A percentile compares a stretch with the other conserved stretches of the same genome.
Conservation (phyloP, 192 early-diverging fungal species). For the Podochytrium sp. region DNA sequence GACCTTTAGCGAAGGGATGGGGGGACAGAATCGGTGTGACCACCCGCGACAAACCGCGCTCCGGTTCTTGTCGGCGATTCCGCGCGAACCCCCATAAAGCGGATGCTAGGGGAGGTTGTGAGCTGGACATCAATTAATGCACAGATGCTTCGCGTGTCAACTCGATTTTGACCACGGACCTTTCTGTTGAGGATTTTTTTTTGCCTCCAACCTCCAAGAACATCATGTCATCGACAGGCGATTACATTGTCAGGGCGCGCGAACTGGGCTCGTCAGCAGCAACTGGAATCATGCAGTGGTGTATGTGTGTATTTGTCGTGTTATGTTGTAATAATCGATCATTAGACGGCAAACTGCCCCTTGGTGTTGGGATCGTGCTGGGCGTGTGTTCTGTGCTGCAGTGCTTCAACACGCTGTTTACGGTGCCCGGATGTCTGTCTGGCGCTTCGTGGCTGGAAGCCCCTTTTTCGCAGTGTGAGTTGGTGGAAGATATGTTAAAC, state of each 20-base stretch:
- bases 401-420: background rate
- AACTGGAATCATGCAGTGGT: constrained; percentile 11
- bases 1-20: no score
- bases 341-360: constrained; percentile 16
- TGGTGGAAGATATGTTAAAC: background rate
- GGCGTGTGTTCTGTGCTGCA: constrained; percentile 2
- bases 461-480: constrained; percentile 6
- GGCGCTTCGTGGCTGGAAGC: background rate
- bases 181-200: background rate
- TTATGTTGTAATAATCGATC: background rate
- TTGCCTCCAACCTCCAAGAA: background rate
- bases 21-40: no score
- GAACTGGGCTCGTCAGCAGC: constrained; percentile 14
- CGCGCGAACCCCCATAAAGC: constrained; percentile 13
- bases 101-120: constrained; percentile 7
- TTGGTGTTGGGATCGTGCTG: constrained; percentile 5
- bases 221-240: no score
- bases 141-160: background rate
- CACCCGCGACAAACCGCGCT: no score
- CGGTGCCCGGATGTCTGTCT: constrained; percentile 12
- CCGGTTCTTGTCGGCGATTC: constrained; percentile 24
- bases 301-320: background rate
- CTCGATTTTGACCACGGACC: background rate
- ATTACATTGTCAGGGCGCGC: background rate
- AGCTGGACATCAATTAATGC: background rate